phyloP scores from a whole-genome alignment of 164 flowering plant species.

The Magnolia officinalis region DNA sequence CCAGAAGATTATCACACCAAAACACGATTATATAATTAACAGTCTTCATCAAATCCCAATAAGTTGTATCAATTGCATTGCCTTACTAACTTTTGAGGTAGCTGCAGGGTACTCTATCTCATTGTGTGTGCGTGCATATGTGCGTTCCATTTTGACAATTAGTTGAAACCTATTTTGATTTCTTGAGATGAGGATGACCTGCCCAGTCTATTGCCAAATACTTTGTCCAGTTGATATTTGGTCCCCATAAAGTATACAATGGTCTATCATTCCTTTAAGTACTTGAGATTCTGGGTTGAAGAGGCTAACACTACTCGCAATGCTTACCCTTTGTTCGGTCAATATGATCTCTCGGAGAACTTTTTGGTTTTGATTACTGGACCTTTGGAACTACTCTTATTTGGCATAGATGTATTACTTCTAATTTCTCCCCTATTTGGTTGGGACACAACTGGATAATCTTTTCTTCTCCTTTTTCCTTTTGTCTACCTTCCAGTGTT shows the following conservation, averaged over 20 bases:
- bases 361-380: background rate
- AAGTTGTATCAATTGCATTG: background rate
- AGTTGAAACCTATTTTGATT: no score
- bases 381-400: background rate
- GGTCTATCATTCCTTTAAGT: background rate
- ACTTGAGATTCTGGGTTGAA: background rate
- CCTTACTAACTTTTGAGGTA: background rate
- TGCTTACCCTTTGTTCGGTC: background rate
- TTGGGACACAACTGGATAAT: background rate
- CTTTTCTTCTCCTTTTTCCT: background rate
- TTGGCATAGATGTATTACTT: background rate
- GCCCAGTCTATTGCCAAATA: background rate
- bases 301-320: background rate
- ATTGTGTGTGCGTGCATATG: no score
- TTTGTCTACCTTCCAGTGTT: slow-evolving; percentile 45
- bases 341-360: background rate
- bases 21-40: no score
- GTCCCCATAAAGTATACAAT: background rate
- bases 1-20: no score
- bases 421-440: background rate
- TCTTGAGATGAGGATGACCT: no score
- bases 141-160: background rate
- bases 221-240: background rate
- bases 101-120: background rate
- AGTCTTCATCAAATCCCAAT: background rate